Evolutionary conservation across 2,329 filamentous ascomycete genomes (phyloP).

Genomic region (Leptosphaerulina australis): DNA sequence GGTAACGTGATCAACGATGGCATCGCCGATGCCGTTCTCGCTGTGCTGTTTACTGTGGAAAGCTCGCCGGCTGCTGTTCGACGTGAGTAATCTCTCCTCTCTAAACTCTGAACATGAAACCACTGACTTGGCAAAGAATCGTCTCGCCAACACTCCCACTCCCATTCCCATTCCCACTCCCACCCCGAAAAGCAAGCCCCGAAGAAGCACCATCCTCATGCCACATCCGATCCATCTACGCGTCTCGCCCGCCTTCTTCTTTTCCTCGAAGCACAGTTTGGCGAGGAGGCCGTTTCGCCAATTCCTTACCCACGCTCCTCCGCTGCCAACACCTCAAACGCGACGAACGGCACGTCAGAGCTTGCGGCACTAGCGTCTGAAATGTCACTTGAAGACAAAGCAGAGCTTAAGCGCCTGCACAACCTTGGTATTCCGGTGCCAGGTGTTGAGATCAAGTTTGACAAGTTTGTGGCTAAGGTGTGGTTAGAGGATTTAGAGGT

Average conservation of each 20-base stretch:
- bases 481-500: slow-evolving; percentile 94
- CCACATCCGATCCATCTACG: slow-evolving; percentile 72
- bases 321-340: slow-evolving; percentile 30
- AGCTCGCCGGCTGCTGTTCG: slow-evolving; percentile 94
- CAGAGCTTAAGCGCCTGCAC: slow-evolving; percentile 78
- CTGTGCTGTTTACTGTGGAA: slow-evolving; percentile 88
- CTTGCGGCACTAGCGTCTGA: slow-evolving; percentile 4
- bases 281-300: slow-evolving; percentile 77
- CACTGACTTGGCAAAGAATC: too few relatives aligned
- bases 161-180: slow-evolving; percentile 35
- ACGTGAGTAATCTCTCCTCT: slow-evolving; percentile 61
- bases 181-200: slow-evolving; percentile 14
- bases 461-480: slow-evolving; percentile 84
- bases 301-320: slow-evolving; percentile 69
- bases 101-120: too few relatives aligned
- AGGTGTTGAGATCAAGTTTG: slow-evolving; percentile 83
- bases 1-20: slow-evolving; percentile 97
- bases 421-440: slow-evolving; percentile 88
- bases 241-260: slow-evolving; percentile 85
- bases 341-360: background rate
- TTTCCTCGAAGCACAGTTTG: slow-evolving; percentile 97
- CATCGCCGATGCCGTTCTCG: slow-evolving; percentile 96
- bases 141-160: slow-evolving; percentile 47
- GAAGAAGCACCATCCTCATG: slow-evolving; percentile 70
- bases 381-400: slow-evolving; percentile 33